Percentiles rank a stretch among this genome's conserved stretches.
Evolutionary conservation across 2,329 filamentous ascomycete species (phyloP).

Genomic region (Fusarium bactridioides): DNA sequence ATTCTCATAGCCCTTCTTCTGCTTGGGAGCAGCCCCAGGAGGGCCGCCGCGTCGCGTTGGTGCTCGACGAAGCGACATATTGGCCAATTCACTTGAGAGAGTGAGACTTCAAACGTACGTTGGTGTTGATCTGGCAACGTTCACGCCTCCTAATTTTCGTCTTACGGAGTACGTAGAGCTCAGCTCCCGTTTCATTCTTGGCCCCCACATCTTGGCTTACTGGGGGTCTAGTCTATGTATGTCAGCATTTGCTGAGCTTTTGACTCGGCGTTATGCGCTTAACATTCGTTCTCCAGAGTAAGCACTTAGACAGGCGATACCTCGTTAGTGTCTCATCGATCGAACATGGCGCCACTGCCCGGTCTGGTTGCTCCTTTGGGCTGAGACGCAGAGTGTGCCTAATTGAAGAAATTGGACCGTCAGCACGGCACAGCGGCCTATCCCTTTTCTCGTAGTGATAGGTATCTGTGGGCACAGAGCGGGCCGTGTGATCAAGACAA

Average conservation of each 20-base stretch:
- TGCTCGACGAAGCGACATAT: conserved; percentile 23
- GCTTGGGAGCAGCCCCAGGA: conserved; percentile 22
- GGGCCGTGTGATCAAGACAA: neutral
- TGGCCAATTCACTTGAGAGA: neutral
- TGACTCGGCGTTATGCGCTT: neutral
- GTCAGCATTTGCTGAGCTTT: neutral
- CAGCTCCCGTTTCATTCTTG: conserved; percentile 1
- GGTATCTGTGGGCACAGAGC: neutral
- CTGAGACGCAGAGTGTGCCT: neutral
- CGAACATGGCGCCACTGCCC: neutral
- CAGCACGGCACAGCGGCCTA: neutral
- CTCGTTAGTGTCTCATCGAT: neutral
- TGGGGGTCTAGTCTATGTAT: neutral
- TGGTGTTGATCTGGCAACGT: neutral
- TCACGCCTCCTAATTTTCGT: neutral
- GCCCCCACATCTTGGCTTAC: conserved; percentile 7
- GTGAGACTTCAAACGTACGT: no score
- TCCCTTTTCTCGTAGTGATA: neutral
- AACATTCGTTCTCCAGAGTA: neutral
- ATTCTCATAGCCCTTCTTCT: conserved; percentile 47
- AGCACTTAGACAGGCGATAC: neutral
- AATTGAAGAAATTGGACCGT: neutral
- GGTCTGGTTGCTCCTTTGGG: neutral
- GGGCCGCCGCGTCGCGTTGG: conserved; percentile 37
- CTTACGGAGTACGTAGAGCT: neutral